Percentiles rank a stretch among this genome's conserved stretches.
Conservation (phyloP, 2,329 filamentous ascomycete species). For the Aspergillus intermedius region DNA sequence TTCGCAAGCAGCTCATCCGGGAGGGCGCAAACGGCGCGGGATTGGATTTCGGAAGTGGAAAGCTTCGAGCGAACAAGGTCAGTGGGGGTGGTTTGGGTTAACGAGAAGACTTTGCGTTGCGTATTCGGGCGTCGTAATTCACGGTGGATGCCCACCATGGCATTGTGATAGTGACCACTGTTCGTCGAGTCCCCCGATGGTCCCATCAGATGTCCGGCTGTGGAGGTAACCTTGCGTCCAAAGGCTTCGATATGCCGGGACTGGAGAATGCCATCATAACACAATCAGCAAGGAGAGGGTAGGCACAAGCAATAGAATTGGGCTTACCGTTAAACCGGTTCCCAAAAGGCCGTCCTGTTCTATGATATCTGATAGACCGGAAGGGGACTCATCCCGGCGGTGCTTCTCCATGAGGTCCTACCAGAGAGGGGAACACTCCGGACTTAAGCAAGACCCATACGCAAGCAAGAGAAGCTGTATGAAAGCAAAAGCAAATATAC, state of each 20-base stretch:
- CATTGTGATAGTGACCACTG: slow-evolving; percentile 69
- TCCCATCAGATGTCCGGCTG: slow-evolving; percentile 81
- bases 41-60: slow-evolving; percentile 86
- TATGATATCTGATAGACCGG: slow-evolving; percentile 35
- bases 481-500: slow-evolving; percentile 6
- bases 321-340: slow-evolving; percentile 42
- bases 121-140: slow-evolving; percentile 77
- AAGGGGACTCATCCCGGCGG: slow-evolving; percentile 41
- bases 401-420: slow-evolving; percentile 37
- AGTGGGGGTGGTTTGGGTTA: slow-evolving; percentile 85
- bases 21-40: slow-evolving; percentile 79
- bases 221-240: slow-evolving; percentile 88
- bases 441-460: slow-evolving; percentile 22
- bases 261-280: slow-evolving; percentile 40
- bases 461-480: slow-evolving; percentile 8
- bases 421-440: slow-evolving; percentile 12
- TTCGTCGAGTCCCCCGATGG: slow-evolving; percentile 50
- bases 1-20: slow-evolving; percentile 84
- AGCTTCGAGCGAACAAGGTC: slow-evolving; percentile 89
- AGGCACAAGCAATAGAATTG: slow-evolving; percentile 7
- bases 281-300: slow-evolving; percentile 7
- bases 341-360: slow-evolving; percentile 42
- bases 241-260: slow-evolving; percentile 86
- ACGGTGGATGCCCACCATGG: slow-evolving; percentile 82
- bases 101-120: slow-evolving; percentile 84